Evolutionary conservation across 768 basidiomycete species (phyloP), one percentile per base, ranked within the genome.

Genomic region (Auricularia cornea): DNA sequence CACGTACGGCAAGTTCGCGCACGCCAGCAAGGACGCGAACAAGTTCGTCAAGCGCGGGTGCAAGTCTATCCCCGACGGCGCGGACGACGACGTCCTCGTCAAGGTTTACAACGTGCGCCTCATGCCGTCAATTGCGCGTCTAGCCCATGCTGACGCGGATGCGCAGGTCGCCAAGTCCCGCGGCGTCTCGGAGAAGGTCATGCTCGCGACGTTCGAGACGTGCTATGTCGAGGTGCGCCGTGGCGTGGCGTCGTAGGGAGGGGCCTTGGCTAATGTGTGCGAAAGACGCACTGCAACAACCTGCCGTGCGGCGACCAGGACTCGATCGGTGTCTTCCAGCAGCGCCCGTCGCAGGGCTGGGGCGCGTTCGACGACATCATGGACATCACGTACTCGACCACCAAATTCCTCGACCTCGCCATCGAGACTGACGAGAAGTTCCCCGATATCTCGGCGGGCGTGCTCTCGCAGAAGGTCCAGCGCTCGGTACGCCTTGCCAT

Each of bases 311-410:
- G 54, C 30, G 54, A 57, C 54, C 23, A 57, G 4, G 54, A 57
- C 54, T 57, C 54, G 23, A 31, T 57, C 54, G 54, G 54, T 26
- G 54, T 31, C 26, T 57, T 57, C 54, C 54, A 57, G 54, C 54
- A 57, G 54, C 54, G 54, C 54, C 54, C 54, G 14, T 57, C 54
- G 14, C 26, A 29, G 54, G 28, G 28, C 30, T 57, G 54, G 54
- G 26, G 54, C 54, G 12, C 54, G 26, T 28, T n/a, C 2, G 54
- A 57, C 54, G 18, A 28, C 18, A 28, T 29, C 1, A 29, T 57
- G 54, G 28, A 57, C 54, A 16, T 31, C 28, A 16, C 16, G 8
- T 57, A 57, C 54, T 28, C 54, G 26, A 10, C 28, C 28, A 26
- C 18, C 54, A 57, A 57, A 20, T 57, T 28, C 54, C 28, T 57